Percentiles rank a stretch among this genome's conserved stretches.
phyloP scores from a whole-genome alignment of 2,329 filamentous ascomycete species.

The Pseudogymnoascus destructans region DNA sequence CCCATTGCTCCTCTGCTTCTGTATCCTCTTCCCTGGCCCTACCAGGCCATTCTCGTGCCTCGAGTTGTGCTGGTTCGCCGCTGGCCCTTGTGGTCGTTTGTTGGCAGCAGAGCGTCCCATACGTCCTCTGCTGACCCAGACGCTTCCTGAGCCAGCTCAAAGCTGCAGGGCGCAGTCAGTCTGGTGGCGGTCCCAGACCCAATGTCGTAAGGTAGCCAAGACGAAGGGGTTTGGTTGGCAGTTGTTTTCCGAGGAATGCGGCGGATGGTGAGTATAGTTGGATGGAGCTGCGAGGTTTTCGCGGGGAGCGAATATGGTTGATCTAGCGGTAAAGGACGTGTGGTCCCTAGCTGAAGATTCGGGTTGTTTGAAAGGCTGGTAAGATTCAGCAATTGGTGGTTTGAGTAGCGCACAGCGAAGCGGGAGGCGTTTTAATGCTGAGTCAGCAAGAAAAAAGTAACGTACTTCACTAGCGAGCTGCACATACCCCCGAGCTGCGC shows the following conservation, averaged over 20 bases:
- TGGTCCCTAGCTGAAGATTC: slow-evolving; percentile 3
- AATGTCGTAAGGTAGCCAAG: slow-evolving; percentile 6
- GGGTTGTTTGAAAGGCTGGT: not conserved
- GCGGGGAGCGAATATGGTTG: not conserved
- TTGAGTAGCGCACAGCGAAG: slow-evolving; percentile 8
- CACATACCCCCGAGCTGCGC: too few relatives aligned
- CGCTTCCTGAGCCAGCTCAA: slow-evolving; percentile 25
- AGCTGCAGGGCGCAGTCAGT: slow-evolving; percentile 5
- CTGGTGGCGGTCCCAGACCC: slow-evolving; percentile 6
- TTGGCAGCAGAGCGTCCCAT: slow-evolving; percentile 26
- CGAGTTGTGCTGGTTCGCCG: slow-evolving; percentile 52
- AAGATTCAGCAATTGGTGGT: not conserved
- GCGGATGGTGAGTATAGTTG: not conserved
- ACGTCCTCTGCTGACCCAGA: slow-evolving; percentile 27
- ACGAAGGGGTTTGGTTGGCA: not conserved
- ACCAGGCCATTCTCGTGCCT: slow-evolving; percentile 82
- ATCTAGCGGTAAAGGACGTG: not conserved
- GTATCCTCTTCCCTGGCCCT: slow-evolving; percentile 54
- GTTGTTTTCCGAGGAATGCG: not conserved
- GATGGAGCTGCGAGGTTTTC: not conserved
- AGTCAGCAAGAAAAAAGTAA: slow-evolving; percentile 2
- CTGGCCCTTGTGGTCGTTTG: slow-evolving; percentile 32
- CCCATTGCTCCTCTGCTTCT: slow-evolving; percentile 41
- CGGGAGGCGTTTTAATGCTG: not conserved
- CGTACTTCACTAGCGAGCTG: too few relatives aligned